Conservation (phyloP, 352 stramenopile species). For the Pythium folliculosum region DNA sequence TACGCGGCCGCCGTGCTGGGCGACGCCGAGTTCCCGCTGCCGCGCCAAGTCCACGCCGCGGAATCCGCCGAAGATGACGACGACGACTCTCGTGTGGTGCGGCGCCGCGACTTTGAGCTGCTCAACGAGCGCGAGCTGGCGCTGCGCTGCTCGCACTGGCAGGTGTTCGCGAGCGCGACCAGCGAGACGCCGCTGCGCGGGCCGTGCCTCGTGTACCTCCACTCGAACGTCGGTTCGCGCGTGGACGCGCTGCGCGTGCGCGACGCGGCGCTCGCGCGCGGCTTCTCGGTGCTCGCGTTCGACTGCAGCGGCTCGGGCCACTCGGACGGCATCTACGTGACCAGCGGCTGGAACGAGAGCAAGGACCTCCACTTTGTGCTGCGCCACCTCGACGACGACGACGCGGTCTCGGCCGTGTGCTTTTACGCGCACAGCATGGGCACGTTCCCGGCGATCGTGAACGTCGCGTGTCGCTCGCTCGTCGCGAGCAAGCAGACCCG, state of each 20-base stretch:
- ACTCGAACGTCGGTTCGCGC: slow-evolving; percentile 83
- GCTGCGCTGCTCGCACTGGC: slow-evolving; percentile 77
- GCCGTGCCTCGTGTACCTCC: slow-evolving; percentile 78
- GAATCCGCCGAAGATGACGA: slow-evolving; percentile 7
- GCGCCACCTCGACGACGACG: slow-evolving; percentile 53
- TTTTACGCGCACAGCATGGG: slow-evolving; percentile 87
- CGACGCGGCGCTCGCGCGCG: slow-evolving; percentile 55
- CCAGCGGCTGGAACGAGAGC: slow-evolving; percentile 84
- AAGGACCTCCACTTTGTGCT: slow-evolving; percentile 75
- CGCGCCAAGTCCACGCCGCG: slow-evolving; percentile 12
- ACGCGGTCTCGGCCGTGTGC: slow-evolving; percentile 50
- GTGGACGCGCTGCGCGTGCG: slow-evolving; percentile 69
- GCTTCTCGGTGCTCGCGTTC: slow-evolving; percentile 81
- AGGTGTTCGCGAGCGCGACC: slow-evolving; percentile 40
- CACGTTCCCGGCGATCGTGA: slow-evolving; percentile 75
- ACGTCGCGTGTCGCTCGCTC: slow-evolving; percentile 63
- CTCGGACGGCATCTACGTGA: slow-evolving; percentile 85
- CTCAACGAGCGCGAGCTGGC: slow-evolving; percentile 70
- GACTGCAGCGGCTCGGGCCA: slow-evolving; percentile 80
- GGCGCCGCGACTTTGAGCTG: slow-evolving; percentile 62
- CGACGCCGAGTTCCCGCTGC: slow-evolving; percentile 44
- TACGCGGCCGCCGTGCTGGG: slow-evolving; percentile 63
- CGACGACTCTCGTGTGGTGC: slow-evolving; percentile 27
- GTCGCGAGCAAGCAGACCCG: slow-evolving; percentile 47
- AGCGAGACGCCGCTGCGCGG: slow-evolving; percentile 18